Base-by-base conservation (phyloP, 371 early-diverging fungal genomes). In the Entomophthora muscae region DNA sequence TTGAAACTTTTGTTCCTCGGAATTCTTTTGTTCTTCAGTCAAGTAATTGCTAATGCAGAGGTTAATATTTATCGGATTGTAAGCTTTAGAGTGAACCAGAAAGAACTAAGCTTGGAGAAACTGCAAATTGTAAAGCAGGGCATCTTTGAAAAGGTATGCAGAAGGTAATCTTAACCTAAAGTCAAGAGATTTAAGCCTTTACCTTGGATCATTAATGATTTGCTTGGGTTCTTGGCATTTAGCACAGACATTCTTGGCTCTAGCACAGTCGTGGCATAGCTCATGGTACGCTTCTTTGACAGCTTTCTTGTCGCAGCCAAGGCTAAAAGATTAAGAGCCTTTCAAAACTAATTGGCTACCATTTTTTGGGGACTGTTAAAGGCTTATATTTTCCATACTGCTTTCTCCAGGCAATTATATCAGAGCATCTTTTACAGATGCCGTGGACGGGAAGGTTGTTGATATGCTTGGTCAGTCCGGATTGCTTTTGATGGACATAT, bases 381-480 rank as follows among this genome's bases (percentile, higher is more conserved):
- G 94, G 92, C 79, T 96, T 98, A 78, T 96, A 98, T 75, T 96
- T 93, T 71, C 88, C 83, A 77, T 86, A 93, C 71, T 89, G 84
- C 70, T 97, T 96, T 61, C 92, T 76, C 90, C 92, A 91, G 70
- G 80, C 66, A 33, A 98, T 81, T 52, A 93, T 86, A 58, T 95
- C 96, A 27, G 81, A 79, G 73, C 98, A 98, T 54, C 83, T 79
- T 61, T 79, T 76, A 75, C 98, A 98, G 53, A 98, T 74, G 27
- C 93, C 93, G 57, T 82, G 80, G 0, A 90, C 82, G 0, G 98
- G 98, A 64, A 88, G 73, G 5, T 79, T 75, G 17, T 85, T 78
- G 66, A 95, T 91, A 64, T 73, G 78, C 57, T 81, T 75, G 7
- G 92, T 84, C 59, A 79, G 81, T 71, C 83, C 83, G 21, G 93